Base-by-base conservation (phyloP, 2,329 filamentous ascomycete genomes). In the Elsinoe australis region DNA sequence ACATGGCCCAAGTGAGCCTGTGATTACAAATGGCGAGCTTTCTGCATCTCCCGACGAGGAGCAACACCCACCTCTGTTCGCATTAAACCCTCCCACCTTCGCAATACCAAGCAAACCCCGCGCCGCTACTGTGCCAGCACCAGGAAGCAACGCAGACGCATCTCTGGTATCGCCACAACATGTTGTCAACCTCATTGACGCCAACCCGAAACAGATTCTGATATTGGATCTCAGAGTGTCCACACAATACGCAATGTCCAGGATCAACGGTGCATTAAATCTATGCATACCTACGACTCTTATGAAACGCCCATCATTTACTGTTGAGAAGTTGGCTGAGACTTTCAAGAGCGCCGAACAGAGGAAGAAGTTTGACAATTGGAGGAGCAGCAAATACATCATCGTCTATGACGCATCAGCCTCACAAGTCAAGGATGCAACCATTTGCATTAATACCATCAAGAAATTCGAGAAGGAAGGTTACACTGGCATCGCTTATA, bases 231-330 rank as follows among this genome's bases (percentile, higher is more conserved):
- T 96, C 17, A 80, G 92, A 31, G 88, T 94, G 0, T 86, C 83
- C 21, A 87, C 88, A 15, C 87, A 90, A 55, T 95, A 84, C 60
- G 76, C 81, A 1, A 74, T 78, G 36, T 82, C 85, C 17, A 80
- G 85, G 22, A 85, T 96, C 48, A 70, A 74, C 42, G 82, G 83
- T n/a, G 87, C 90, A 0, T 68, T 98, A 24, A 96, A 94, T 61
- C 71, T 98, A 4, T 96, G 92, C 61, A 94, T 96, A 52, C 92
- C 92, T 0, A 96, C 92, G 0, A 96, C 90, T 0, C 70, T 98
- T 10, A 69, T 98, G 14, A 96, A 96, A 66, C 76, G 92, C 42
- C 82, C 87, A 0, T 94, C 88, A 0, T 96, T 94, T 66, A 90
- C 90, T 56, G 77, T 94, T 9, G 75, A 88, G 53, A 95, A 94